These are phyloP conservation scores for Lagenidium sp. DNA, from an alignment of 352 stramenopile genomes.

Conservation along the genomic window DNA sequence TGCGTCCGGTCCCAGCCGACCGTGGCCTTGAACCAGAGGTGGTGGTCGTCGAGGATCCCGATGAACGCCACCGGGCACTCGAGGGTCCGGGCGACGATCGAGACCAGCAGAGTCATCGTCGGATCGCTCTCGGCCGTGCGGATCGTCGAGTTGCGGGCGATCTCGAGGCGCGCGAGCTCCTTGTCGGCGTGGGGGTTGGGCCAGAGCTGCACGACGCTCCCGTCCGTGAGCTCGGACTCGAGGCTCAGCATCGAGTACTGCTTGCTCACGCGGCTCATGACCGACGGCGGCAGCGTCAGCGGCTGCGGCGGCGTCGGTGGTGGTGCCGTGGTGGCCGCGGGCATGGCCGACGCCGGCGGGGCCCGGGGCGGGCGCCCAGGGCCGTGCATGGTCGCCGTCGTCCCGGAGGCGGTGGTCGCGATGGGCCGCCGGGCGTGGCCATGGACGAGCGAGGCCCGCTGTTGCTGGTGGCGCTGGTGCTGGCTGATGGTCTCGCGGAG, in stretches of 20 bases:
- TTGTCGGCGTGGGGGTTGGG: slow-evolving; percentile 30
- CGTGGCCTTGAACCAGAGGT: slow-evolving; percentile 59
- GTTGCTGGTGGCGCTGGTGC: neutral
- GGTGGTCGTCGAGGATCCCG: slow-evolving; percentile 44
- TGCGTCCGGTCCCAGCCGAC: slow-evolving; percentile 43
- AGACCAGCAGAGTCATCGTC: slow-evolving; percentile 67
- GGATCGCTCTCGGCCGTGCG: slow-evolving; percentile 38
- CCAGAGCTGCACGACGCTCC: slow-evolving; percentile 61
- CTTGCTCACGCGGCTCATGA: slow-evolving; percentile 11
- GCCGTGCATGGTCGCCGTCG: too few species aligned
- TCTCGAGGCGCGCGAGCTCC: slow-evolving; percentile 33
- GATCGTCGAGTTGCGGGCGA: slow-evolving; percentile 47
- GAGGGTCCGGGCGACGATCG: slow-evolving; percentile 57
- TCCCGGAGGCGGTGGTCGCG: neutral
- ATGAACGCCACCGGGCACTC: slow-evolving; percentile 61
- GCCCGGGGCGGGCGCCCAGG: too few species aligned
- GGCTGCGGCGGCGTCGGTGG: neutral
- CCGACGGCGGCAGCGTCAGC: neutral
- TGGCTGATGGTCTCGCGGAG: slow-evolving; percentile 27
- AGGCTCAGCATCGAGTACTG: slow-evolving; percentile 44
- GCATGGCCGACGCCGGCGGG: too few species aligned
- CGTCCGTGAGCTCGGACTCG: slow-evolving; percentile 49
- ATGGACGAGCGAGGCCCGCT: neutral
- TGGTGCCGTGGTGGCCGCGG: neutral
- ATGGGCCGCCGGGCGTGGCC: neutral